phyloP scores from a whole-genome alignment of 2,329 filamentous ascomycete species.

The Pezicula rhizophila region DNA sequence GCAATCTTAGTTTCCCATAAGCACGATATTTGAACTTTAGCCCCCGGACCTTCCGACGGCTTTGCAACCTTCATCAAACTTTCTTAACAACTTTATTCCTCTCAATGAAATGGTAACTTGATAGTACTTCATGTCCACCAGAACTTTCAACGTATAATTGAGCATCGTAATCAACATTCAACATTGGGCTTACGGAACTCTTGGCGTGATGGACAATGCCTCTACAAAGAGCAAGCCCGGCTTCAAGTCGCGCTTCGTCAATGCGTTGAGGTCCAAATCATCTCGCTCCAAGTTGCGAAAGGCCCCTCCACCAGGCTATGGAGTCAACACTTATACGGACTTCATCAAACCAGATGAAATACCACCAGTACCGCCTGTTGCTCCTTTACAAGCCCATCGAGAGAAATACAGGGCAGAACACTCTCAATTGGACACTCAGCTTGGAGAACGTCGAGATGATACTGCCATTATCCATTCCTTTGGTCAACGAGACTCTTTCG shows the following conservation, averaged over 20 bases:
- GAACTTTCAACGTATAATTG: too few species aligned
- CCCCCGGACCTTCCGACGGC: too few species aligned
- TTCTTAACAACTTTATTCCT: too few species aligned
- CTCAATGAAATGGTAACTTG: too few species aligned
- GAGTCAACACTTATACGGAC: neutral
- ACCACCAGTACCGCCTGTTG: too few species aligned
- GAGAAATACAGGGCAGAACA: conserved; percentile 10
- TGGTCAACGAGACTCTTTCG: conserved; percentile 22
- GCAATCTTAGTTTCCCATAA: too few species aligned
- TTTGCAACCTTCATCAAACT: too few species aligned
- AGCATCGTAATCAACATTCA: too few species aligned
- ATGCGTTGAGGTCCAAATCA: conserved; percentile 7
- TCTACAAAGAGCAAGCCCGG: neutral
- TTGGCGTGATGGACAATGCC: too few species aligned
- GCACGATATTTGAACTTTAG: too few species aligned
- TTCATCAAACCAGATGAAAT: neutral
- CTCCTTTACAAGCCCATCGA: conserved; percentile 6
- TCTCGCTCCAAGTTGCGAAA: conserved; percentile 3
- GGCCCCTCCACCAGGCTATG: neutral
- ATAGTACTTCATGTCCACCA: too few species aligned
- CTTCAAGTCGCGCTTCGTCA: conserved; percentile 6
- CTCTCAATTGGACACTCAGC: conserved; percentile 20
- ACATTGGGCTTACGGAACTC: too few species aligned
- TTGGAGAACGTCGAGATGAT: conserved; percentile 25
- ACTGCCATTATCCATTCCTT: conserved; percentile 26